Base-by-base conservation (phyloP, 2,329 filamentous ascomycete species). In the Xylaria digitata region DNA sequence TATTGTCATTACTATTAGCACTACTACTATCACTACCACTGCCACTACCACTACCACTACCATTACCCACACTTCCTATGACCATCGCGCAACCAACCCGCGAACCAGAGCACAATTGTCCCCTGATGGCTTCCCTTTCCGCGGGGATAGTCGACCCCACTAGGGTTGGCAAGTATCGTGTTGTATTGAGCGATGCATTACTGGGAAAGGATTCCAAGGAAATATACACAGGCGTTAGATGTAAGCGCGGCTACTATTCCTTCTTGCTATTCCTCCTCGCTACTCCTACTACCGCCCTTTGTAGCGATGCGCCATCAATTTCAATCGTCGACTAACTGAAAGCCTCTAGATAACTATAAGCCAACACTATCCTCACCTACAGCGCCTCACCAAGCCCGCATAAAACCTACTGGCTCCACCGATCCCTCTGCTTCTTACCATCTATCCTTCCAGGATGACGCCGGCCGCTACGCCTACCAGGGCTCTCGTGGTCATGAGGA, bases 121-220 rank as follows among this genome's bases (percentile, higher is more conserved):
- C 48, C 56, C 56, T 63, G 37, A 76, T 76, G 76, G 68, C 76
- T 55, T 71, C 74, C 70, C 71, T 73, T 45, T 72, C 74, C 60
- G 68, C 75, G 68, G 76, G 75, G 68, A 73, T 77, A 64, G 67
- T 90, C 65, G 87, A 90, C 78, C 86, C 87, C 67, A 88, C 87
- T 61, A 85, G 87, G 77, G 80, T 82, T 65, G 87, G 83, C 65
- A 87, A 87, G 74, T 90, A 90, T 74, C 88, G 87, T 56, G 84
- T 90, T 63, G 83, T 90, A 53, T 81, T 90, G 50, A 89, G 88
- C 75, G 88, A 90, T 72, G 85, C 85, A 32, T 79, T 90, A 37
- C 79, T 89, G 42, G 85, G 86, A 48, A 86, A 85, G 69, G 77
- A 85, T 0, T 79, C 85, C 37, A 87, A 86, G 70, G 86, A 89